Evolutionary conservation across 2,329 filamentous ascomycete genomes (phyloP), one percentile per base, ranked within the genome.

Genomic region (Diaporthe australafricana): DNA sequence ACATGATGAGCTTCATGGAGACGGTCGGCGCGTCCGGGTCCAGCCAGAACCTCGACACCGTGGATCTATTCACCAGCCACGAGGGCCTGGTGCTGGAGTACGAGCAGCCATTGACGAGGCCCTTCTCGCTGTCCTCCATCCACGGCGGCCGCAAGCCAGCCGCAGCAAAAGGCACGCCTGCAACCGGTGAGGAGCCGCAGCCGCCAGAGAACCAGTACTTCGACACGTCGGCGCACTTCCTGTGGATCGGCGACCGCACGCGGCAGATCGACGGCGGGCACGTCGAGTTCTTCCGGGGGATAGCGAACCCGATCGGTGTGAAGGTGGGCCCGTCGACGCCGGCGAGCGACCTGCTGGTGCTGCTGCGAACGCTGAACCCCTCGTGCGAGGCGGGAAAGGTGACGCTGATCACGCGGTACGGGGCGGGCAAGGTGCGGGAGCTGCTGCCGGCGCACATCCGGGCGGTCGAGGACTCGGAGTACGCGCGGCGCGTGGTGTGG

Each of bases 201-300:
- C 48, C 79, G 52, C 76, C 83, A 65, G 80, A 82, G 20, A 89
- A 89, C 78, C 91, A 92, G 78, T 97, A 94, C 88, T 98, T 97
- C 85, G 93, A 98, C 83, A 98, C 96, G 0, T 97, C 94, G 5
- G 94, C 94, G 0, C 96, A 99, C 81, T 98, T 99, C 85, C 89
- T 99, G 81, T 99, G 96, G 96, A 97, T 99, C 77, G 96, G 96
- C 69, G 96, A 99, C 82, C 93, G 96, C 75, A 99, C 96, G 2
- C 91, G 96, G 57, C 96, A 98, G 83, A 90, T 98, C 56, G 93
- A 96, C 79, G 94, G 96, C 77, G 96, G 93, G 0, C 96, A 99
- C 82, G 93, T 99, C 74, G 96, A 99, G 83, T 99, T 97, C 87
- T 97, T 98, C 88, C 93, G 96, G 56, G 96, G 96, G 72, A 93